Conservation (phyloP, 2,329 filamentous ascomycete species). For the Myriangium duriaei region DNA sequence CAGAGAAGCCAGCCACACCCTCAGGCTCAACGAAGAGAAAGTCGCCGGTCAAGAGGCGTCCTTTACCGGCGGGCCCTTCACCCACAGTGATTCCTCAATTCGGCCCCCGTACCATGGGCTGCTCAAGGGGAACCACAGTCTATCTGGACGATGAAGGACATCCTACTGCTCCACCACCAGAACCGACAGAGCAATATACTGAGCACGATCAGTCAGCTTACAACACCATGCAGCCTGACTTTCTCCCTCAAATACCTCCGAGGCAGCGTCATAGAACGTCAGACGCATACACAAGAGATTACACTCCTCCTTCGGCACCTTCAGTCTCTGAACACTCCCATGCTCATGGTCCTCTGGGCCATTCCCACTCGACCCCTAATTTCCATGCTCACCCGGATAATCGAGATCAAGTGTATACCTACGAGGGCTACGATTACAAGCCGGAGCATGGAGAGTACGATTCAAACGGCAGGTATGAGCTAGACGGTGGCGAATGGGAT, state of each 20-base stretch:
- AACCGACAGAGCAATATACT: conserved; percentile 5
- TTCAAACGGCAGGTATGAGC: conserved; percentile 5
- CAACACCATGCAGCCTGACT: conserved; percentile 19
- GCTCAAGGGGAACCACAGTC: conserved; percentile 20
- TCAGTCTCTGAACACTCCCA: conserved; percentile 16
- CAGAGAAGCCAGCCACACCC: conserved; percentile 19
- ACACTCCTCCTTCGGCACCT: conserved; percentile 13
- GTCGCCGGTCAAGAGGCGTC: conserved; percentile 65
- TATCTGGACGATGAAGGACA: conserved; percentile 6
- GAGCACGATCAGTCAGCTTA: conserved; percentile 9
- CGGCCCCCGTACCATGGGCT: conserved; percentile 30
- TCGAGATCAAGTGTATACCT: conserved; percentile 5
- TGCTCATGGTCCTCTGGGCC: conserved; percentile 22
- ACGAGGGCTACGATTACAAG: conserved; percentile 5
- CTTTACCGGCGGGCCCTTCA: conserved; percentile 48
- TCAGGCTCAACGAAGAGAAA: conserved; percentile 33
- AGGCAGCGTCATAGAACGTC: conserved; percentile 18
- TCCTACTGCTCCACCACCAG: conserved; percentile 7
- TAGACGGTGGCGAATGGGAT: conserved; percentile 7
- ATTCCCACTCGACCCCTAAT: conserved; percentile 34
- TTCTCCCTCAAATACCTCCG: conserved; percentile 22
- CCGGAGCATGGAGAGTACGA: conserved; percentile 6
- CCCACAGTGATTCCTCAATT: conserved; percentile 4
- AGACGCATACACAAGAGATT: neutral
- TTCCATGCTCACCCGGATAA: conserved; percentile 31